phyloP scores from a whole-genome alignment of 768 basidiomycete genomes.

The button mushroom (Agaricus bisporus) region DNA sequence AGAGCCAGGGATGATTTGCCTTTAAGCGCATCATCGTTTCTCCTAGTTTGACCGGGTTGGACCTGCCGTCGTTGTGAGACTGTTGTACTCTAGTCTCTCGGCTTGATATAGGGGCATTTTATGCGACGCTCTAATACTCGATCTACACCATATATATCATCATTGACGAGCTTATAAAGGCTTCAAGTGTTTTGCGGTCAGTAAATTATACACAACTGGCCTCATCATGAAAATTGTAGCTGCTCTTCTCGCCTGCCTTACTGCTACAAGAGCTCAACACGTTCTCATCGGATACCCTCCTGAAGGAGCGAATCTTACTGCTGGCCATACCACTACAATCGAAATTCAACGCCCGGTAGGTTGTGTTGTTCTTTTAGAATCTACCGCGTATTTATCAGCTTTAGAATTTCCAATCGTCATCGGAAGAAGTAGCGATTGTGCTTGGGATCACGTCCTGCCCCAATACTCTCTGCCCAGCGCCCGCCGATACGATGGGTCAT shows the following conservation, averaged over 20 bases:
- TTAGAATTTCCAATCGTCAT: constrained; percentile 4
- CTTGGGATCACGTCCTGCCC: constrained; percentile 36
- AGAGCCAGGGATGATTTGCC: constrained; percentile 65
- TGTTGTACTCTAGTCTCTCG: too few relatives aligned
- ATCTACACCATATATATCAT: too few relatives aligned
- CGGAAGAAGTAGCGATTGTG: constrained; percentile 36
- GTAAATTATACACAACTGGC: not conserved
- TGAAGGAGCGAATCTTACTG: not conserved
- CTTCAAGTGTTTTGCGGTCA: not conserved
- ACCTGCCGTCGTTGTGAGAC: not conserved
- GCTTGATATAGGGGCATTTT: too few relatives aligned
- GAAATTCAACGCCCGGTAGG: constrained; percentile 4
- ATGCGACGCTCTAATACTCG: too few relatives aligned
- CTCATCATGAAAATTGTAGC: not conserved
- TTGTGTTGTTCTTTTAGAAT: not conserved
- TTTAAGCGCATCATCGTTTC: constrained; percentile 36
- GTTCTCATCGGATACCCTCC: constrained; percentile 1
- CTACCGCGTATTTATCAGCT: not conserved
- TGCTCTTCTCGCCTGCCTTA: not conserved
- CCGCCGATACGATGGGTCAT: constrained; percentile 26
- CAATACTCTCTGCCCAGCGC: constrained; percentile 16
- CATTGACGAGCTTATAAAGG: not conserved
- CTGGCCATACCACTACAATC: not conserved
- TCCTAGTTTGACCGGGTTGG: constrained; percentile 24
- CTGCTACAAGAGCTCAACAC: not conserved